phyloP scores from a whole-genome alignment of 495 filamentous ascomycete species.

The Bacidia rubella region DNA sequence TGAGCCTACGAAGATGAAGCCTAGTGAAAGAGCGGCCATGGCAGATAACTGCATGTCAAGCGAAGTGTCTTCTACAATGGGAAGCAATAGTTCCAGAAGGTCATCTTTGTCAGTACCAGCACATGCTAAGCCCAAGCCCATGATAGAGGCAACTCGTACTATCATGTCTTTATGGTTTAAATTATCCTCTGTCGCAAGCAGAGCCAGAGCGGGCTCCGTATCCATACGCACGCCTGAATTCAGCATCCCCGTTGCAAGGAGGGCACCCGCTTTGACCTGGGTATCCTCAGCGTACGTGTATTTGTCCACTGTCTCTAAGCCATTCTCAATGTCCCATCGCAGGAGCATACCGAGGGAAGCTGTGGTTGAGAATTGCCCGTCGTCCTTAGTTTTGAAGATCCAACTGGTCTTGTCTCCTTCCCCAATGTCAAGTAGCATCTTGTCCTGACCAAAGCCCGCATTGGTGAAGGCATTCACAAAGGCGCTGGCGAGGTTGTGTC shows the following conservation, averaged over 20 bases:
- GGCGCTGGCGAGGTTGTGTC: constrained; percentile 87
- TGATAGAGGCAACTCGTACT: constrained; percentile 70
- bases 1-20: constrained; percentile 85
- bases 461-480: constrained; percentile 98
- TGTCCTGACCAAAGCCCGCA: constrained; percentile 87
- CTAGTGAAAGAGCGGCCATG: constrained; percentile 86
- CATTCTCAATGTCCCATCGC: constrained; percentile 80
- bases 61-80: constrained; percentile 68
- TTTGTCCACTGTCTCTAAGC: constrained; percentile 82
- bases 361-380: constrained; percentile 91
- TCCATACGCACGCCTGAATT: constrained; percentile 83
- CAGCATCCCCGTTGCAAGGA: constrained; percentile 82
- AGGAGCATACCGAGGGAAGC: constrained; percentile 83
- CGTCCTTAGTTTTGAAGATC: constrained; percentile 99
- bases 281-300: constrained; percentile 78
- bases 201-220: constrained; percentile 72
- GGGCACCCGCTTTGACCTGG: constrained; percentile 75
- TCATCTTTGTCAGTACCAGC: constrained; percentile 85
- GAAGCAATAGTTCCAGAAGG: constrained; percentile 63
- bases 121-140: constrained; percentile 90
- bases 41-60: constrained; percentile 90
- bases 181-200: constrained; percentile 66
- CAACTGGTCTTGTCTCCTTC: constrained; percentile 69
- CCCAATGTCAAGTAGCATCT: constrained; percentile 77
- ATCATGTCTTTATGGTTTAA: constrained; percentile 60